A percentile compares a stretch with the other conserved stretches of the same genome.
These are phyloP conservation scores for Funneliformis geosporum DNA, from an alignment of 192 early-diverging fungal species.

Conservation along the genomic window DNA sequence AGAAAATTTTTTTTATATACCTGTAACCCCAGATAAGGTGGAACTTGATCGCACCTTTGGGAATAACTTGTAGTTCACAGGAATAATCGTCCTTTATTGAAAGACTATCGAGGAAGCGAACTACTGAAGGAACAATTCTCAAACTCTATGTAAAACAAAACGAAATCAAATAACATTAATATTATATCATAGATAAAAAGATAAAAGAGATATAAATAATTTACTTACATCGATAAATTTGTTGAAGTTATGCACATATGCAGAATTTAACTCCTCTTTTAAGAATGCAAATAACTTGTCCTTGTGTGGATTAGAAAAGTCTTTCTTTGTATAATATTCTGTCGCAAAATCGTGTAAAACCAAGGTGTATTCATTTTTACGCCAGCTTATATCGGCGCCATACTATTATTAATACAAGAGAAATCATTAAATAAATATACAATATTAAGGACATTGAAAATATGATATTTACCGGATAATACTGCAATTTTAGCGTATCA, in stretches of 20 bases:
- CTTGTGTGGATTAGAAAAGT: neutral
- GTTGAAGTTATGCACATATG: neutral
- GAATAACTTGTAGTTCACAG: neutral
- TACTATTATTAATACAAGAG: neutral
- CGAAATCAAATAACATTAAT: neutral
- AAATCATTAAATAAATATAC: neutral
- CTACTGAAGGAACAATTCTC: neutral
- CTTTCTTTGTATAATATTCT: neutral
- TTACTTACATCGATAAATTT: neutral
- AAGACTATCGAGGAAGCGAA: neutral
- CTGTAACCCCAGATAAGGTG: neutral
- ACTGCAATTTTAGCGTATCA: neutral
- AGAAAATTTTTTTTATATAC: neutral
- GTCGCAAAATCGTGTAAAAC: neutral
- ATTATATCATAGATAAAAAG: neutral
- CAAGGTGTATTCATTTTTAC: neutral
- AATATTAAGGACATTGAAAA: neutral
- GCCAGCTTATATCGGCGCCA: neutral
- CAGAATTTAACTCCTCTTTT: neutral
- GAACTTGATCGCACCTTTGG: neutral
- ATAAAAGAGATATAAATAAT: neutral
- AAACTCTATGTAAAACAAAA: neutral
- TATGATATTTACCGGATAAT: neutral
- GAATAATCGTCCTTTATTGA: neutral
- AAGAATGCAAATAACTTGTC: neutral